Base-by-base conservation (phyloP, 768 basidiomycete species). In the Agaricus sinodeliciosus region DNA sequence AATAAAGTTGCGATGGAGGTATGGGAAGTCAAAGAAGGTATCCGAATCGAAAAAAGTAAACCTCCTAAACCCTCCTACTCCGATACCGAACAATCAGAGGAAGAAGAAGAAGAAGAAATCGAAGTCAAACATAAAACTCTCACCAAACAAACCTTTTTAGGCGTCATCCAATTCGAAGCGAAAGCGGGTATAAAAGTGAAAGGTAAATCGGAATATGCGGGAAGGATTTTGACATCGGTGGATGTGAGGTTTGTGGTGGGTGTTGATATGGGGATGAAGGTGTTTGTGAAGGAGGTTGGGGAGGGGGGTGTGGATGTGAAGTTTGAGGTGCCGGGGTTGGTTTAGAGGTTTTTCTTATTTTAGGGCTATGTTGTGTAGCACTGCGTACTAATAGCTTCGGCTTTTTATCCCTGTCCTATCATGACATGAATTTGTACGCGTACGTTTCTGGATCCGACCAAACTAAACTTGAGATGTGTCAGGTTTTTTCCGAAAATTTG, bases 21-120 rank as follows among this genome's bases (percentile, higher is more conserved):
- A 25, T 89, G 87, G 86, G 88, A 92, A 63, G 81, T 82, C 15
- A 76, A 76, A 48, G 88, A 90, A 60, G 76, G 76, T 2, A 72
- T 89, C 55, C 77, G 79, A 52, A 63, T 84, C 16, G 85, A 87
- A 59, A 82, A 78, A 60, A 69, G 79, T 19, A 72, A 70, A 46
- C 72, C 72, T 3, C 70, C 74, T 4, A 75, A 75, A 56, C 56
- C 68, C 7, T 77, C 78, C 19, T 62, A 68, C 13, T 71, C 73
- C 9, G 77, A 75, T 2, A 73, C 72, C 3, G 77, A 75, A 7
- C 73, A 72, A n/a, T n/a, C n/a, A 6, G 76, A 77, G 0, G 80
- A 78, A 0, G 72, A 68, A 0, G 77, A 75, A 0, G 83, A 83
- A 9, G 80, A 79, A 1, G 85, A 84, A 43, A 65, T 73, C 27